Base-by-base conservation (phyloP, 176 grass and related monocot genomes). In the Carex pumila region DNA sequence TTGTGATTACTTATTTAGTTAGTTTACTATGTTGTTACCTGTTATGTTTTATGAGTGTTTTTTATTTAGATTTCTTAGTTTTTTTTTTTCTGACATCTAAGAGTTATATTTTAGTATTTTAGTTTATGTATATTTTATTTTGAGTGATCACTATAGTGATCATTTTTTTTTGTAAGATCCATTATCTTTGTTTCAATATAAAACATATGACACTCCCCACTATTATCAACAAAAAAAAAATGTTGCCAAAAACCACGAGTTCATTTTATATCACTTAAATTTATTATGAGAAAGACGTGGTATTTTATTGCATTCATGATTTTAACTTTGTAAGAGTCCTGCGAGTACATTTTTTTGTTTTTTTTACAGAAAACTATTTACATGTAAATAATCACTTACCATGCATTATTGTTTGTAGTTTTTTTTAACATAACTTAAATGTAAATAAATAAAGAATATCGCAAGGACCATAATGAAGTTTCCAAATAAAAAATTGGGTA, bases 381-480 rank as follows among this genome's bases (percentile, higher is more conserved):
- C 2, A 12, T 54, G 4, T 75, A 15, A 75, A 29, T 17, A 53
- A 75, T 54, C 12, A 75, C 30, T 73, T 2, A 19, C 39, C n/a
- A n/a, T n/a, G n/a, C 41, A 75, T 4, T 74, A 14, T 73, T 47
- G 64, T 67, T 30, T 64, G 8, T 11, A 64, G 3, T n/a, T 25
- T 64, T 58, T 58, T 59, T 18, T 59, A n/a, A 59, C 57, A 59
- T 19, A 59, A 4, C 18, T 32, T 34, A 17, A 25, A 31, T 59
- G 56, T 2, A 81, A 81, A 65, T 2, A 81, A 81, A 65, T 81
- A 81, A 8, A 45, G 12, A 65, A 65, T 25, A 43, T 81, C 1
- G 11, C 57, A 65, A 81, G 79, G 79, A 64, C 79, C 79, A 65
- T 7, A 81, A 65, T 81, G 8, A 14, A 81, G 17, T 15, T 19